Base-by-base conservation (phyloP, 2,329 filamentous ascomycete genomes). In the Esteya vermicola region DNA sequence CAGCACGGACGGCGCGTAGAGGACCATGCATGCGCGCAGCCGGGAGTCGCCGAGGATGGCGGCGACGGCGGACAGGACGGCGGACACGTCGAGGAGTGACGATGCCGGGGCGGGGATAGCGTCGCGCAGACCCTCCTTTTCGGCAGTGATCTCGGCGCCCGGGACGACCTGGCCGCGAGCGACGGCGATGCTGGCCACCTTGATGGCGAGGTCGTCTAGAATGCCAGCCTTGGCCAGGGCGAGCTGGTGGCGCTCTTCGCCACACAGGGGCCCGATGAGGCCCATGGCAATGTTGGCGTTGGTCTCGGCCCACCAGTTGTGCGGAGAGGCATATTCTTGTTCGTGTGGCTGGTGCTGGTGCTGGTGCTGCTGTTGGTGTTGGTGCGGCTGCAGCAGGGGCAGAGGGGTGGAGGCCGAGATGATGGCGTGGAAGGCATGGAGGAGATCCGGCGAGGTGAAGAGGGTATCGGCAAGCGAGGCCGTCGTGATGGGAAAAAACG, bases 21-120 rank as follows among this genome's bases (percentile, higher is more conserved):
- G 59, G 36, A 84, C 69, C 50, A 84, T 73, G 47, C 79, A 79
- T 9, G 84, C 78, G 40, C 85, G 75, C 57, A 80, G 83, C 48
- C 78, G 80, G 1, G 89, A 95, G 50, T 84, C 75, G 45, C 78
- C 72, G 37, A 94, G 72, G 36, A 95, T 81, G 34, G 78, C 71
- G 18, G 78, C 71, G 38, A 93, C 73, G 0, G 88, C 84, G 45
- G 85, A 79, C 7, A 96, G 61, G 16, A 94, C 72, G 9, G 76
- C 75, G 2, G 76, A 69, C 30, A 93, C 60, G 44, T 71, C 73
- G 21, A 73, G 65, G 14, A 63, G 64, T 13, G 66, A 61, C 3
- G 72, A 69, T 8, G 82, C 74, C 20, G 80, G 65, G 4, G 67
- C 59, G 3, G 81, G 81, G 35, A 85, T 68, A 18, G 66, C 63